These are phyloP conservation scores for Hygrophila difformis DNA, from an alignment of 257 asterid species.

Conservation along the genomic window DNA sequence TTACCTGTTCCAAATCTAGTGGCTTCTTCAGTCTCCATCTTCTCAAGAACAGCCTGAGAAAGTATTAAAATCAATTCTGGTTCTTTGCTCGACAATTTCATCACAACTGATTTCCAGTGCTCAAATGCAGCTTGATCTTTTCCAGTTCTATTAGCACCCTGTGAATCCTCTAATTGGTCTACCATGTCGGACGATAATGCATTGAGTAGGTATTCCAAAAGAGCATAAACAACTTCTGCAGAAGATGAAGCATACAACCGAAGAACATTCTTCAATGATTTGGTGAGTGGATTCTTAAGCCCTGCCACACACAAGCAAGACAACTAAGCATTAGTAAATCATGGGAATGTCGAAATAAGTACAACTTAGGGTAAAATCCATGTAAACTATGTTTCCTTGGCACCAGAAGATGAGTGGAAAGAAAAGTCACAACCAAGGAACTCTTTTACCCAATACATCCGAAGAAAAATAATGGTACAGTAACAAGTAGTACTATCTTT, in stretches of 20 bases:
- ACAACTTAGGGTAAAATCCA: background rate
- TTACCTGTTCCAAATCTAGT: slow-evolving; percentile 38
- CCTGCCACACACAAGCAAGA: slow-evolving; percentile 32
- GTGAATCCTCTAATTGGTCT: slow-evolving; percentile 24
- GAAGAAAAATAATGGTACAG: no score
- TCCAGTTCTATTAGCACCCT: slow-evolving; percentile 16
- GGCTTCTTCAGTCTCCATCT: slow-evolving; percentile 40
- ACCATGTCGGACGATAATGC: slow-evolving; percentile 31
- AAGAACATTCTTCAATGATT: slow-evolving; percentile 48
- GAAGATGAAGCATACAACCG: slow-evolving; percentile 67
- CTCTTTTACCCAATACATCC: no score
- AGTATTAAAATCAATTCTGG: slow-evolving; percentile 58
- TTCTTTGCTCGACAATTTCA: slow-evolving; percentile 57
- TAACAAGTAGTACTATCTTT: no score
- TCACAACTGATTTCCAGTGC: slow-evolving; percentile 65
- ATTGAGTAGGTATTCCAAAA: slow-evolving; percentile 60
- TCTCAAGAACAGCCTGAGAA: slow-evolving; percentile 53
- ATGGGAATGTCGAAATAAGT: background rate
- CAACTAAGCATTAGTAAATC: background rate
- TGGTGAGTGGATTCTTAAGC: slow-evolving; percentile 52
- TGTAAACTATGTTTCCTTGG: background rate
- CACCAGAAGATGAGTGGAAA: slow-evolving; percentile 28
- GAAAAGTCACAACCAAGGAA: no score
- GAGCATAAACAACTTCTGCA: slow-evolving; percentile 52
- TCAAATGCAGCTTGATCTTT: slow-evolving; percentile 27